A percentile compares a stretch with the other conserved stretches of the same genome.
phyloP scores from a whole-genome alignment of 208 protist species.

The Leishmania gerbilli region DNA sequence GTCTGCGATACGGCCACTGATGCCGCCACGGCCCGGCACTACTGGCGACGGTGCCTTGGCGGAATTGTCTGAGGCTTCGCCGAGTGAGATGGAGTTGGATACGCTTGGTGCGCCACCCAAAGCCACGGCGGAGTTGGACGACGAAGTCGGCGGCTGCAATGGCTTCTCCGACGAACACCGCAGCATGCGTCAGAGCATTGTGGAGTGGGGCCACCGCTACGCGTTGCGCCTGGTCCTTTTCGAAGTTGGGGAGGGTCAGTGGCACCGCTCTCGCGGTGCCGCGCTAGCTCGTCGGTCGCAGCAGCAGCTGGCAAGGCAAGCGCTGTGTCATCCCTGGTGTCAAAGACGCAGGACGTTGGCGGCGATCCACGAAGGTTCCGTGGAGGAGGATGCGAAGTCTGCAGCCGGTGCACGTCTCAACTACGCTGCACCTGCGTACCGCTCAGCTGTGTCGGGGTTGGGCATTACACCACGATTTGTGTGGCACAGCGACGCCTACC shows the following conservation, averaged over 20 bases:
- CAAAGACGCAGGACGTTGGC: neutral
- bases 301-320: neutral
- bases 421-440: neutral
- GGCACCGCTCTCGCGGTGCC: constrained; percentile 10
- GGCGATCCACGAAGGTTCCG: neutral
- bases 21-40: neutral
- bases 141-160: neutral
- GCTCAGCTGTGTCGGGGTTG: neutral
- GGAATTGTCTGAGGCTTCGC: neutral
- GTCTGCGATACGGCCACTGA: constrained; percentile 5
- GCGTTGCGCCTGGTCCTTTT: constrained; percentile 26
- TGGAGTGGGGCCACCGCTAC: constrained; percentile 22
- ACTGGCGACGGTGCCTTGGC: neutral
- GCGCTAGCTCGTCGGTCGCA: neutral
- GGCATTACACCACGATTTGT: constrained; percentile 2
- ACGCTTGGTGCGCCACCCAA: neutral
- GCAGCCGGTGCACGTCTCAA: neutral
- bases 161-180: neutral
- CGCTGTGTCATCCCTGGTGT: neutral
- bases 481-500: constrained; percentile 16
- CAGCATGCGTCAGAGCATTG: constrained; percentile 10
- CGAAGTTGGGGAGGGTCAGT: constrained; percentile 9
- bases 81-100: neutral
- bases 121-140: neutral
- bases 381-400: neutral